Percentiles rank a stretch among this genome's conserved stretches.
Conservation (phyloP, 2,329 filamentous ascomycete genomes). For the Zarea fungicola region DNA sequence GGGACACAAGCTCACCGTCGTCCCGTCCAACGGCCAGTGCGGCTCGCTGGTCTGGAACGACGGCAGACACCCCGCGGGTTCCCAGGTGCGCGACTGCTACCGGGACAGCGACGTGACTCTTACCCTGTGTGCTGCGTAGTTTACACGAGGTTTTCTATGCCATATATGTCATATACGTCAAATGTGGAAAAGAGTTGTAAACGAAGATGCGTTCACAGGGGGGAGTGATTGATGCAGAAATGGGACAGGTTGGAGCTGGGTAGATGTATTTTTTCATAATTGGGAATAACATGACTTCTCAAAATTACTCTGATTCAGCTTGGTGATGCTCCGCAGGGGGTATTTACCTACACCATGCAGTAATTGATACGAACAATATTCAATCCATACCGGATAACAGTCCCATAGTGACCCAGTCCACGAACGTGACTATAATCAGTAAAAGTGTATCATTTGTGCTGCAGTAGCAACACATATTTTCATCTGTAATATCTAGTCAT, state of each 20-base stretch:
- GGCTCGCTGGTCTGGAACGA: slow-evolving; percentile 30
- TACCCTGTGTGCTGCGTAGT: slow-evolving; percentile 28
- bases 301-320: too few species aligned
- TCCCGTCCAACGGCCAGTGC: slow-evolving; percentile 26
- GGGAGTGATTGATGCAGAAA: not conserved
- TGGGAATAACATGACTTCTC: too few species aligned
- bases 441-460: too few species aligned
- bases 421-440: too few species aligned
- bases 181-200: not conserved
- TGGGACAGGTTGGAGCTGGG: not conserved
- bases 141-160: not conserved
- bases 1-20: slow-evolving; percentile 27
- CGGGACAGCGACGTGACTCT: slow-evolving; percentile 28
- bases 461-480: too few species aligned
- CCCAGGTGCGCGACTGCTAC: slow-evolving; percentile 34
- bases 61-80: slow-evolving; percentile 30
- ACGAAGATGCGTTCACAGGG: not conserved
- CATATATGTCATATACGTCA: not conserved
- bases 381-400: too few species aligned
- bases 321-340: too few species aligned
- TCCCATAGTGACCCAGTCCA: too few species aligned
- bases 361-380: too few species aligned
- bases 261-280: too few species aligned
- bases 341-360: too few species aligned
- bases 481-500: not conserved